A percentile compares a stretch with the other conserved stretches of the same genome.
Evolutionary conservation across 2,329 filamentous ascomycete genomes (phyloP).

Genomic region (Alternaria gansuensis): DNA sequence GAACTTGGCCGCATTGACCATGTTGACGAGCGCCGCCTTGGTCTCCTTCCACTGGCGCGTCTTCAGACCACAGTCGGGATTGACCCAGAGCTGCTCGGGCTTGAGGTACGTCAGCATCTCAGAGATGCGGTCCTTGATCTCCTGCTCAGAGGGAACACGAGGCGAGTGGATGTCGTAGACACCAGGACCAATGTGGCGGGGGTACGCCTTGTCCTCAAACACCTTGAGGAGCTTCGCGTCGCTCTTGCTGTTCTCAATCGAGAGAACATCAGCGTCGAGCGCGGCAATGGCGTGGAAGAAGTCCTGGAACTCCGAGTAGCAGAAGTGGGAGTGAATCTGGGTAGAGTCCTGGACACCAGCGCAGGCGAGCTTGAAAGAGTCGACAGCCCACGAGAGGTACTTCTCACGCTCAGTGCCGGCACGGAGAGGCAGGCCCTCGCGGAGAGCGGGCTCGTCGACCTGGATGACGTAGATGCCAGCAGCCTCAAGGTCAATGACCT

Average conservation of each 20-base stretch:
- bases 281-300: conserved; percentile 99
- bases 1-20: conserved; percentile 98
- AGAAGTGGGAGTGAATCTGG: conserved; percentile 99
- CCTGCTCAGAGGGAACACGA: conserved; percentile 94
- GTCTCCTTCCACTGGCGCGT: conserved; percentile 98
- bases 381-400: conserved; percentile 96
- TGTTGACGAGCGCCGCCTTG: conserved; percentile 93
- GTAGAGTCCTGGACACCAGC: conserved; percentile 93
- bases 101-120: conserved; percentile 97
- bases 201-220: conserved; percentile 97
- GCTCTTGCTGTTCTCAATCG: conserved; percentile 99
- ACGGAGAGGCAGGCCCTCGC: conserved; percentile 98
- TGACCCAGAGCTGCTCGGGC: conserved; percentile 99
- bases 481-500: conserved; percentile 97
- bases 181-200: conserved; percentile 97
- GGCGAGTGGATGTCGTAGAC: conserved; percentile 99
- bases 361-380: conserved; percentile 96
- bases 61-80: conserved; percentile 99
- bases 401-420: conserved; percentile 92
- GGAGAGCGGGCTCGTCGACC: conserved; percentile 98
- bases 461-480: conserved; percentile 98
- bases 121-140: conserved; percentile 96
- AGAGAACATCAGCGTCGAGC: conserved; percentile 96
- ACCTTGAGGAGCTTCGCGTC: conserved; percentile 99
- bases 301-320: conserved; percentile 99